phyloP scores from a whole-genome alignment of 202 grass and related monocot species.

The Eragrostis tef region DNA sequence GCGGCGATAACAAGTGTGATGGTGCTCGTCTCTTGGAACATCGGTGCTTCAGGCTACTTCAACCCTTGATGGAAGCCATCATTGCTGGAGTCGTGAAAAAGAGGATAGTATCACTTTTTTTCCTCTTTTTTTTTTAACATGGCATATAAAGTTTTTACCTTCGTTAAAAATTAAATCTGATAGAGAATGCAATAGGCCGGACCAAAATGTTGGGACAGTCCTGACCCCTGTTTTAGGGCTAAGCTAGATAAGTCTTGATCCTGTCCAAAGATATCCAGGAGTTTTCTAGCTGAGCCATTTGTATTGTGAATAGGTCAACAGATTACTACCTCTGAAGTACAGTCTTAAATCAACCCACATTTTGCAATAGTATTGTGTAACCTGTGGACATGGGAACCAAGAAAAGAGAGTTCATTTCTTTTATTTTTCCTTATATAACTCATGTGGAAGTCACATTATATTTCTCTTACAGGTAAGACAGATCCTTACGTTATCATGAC shows the following conservation, averaged over 20 bases:
- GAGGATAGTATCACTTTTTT: neutral
- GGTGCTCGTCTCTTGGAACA: constrained; percentile 68
- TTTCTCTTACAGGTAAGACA: constrained; percentile 71
- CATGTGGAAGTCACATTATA: constrained; percentile 13
- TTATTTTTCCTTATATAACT: constrained; percentile 8
- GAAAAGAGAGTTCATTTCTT: neutral
- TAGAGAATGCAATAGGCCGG: neutral
- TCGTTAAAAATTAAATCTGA: constrained; percentile 6
- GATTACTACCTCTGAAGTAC: neutral
- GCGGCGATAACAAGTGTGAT: constrained; percentile 71
- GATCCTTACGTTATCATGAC: constrained; percentile 90
- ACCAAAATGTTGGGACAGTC: neutral
- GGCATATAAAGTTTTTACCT: neutral
- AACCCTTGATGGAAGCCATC: constrained; percentile 58
- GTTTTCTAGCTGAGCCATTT: neutral
- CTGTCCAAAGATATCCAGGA: neutral
- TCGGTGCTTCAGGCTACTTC: constrained; percentile 78
- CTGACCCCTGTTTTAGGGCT: neutral
- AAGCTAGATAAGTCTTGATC: neutral
- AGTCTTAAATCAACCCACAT: neutral
- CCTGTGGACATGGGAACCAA: neutral
- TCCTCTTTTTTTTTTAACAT: neutral
- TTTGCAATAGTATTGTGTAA: neutral
- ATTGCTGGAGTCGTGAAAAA: neutral
- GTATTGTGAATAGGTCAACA: neutral